Evolutionary conservation across 2,329 filamentous ascomycete genomes (phyloP).

Genomic region (Fusarium algeriense): DNA sequence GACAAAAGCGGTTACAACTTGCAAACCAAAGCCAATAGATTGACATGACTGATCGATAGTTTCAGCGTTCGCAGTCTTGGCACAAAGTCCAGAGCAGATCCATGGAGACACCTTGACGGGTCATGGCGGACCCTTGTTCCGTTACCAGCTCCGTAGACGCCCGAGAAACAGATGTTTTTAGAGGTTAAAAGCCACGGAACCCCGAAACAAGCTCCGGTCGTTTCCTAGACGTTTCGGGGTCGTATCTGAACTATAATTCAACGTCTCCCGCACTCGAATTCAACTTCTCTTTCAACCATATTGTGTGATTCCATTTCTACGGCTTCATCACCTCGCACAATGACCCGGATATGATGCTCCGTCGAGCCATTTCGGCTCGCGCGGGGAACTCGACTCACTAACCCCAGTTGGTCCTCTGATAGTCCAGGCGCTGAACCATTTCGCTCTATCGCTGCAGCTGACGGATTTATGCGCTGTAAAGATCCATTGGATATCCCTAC

Average conservation of each 20-base stretch:
- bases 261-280: constrained; percentile 29
- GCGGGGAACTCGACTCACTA: constrained; percentile 15
- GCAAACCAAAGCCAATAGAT: constrained; percentile 31
- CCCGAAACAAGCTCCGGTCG: constrained; percentile 24
- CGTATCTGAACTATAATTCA: constrained; percentile 36
- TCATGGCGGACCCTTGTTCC: constrained; percentile 10
- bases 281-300: not conserved
- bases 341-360: constrained; percentile 20
- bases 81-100: constrained; percentile 12
- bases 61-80: constrained; percentile 7
- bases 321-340: not conserved
- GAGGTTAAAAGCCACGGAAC: constrained; percentile 9
- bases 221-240: constrained; percentile 28
- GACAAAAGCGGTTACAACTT: constrained; percentile 1
- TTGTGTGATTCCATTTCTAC: not conserved
- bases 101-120: constrained; percentile 3
- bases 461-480: constrained; percentile 6
- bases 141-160: constrained; percentile 37
- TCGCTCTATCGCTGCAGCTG: constrained; percentile 25
- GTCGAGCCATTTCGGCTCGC: constrained; percentile 7
- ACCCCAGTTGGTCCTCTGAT: constrained; percentile 11
- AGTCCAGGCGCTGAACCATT: not conserved
- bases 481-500: constrained; percentile 16
- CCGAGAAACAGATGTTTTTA: constrained; percentile 32
- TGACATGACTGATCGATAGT: constrained; percentile 9